Percentiles rank a stretch among this genome's conserved stretches.
These are phyloP conservation scores for Pulchroboletus neoregius DNA, from an alignment of 1,284 basidiomycete genomes.

Conservation along the genomic window DNA sequence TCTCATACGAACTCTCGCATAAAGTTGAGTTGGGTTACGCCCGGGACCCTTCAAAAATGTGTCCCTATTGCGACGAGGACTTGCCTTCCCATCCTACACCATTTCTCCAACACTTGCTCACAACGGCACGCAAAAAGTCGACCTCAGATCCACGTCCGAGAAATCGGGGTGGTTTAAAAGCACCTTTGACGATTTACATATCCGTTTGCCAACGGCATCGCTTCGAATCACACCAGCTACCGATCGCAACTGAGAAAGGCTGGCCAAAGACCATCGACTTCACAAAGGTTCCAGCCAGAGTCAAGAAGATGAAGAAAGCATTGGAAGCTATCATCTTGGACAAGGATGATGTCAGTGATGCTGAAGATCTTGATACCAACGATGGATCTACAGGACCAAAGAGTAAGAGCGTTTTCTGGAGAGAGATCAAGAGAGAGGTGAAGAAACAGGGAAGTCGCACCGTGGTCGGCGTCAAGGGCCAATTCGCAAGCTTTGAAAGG, in stretches of 20 bases:
- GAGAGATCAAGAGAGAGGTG: slow-evolving; percentile 56
- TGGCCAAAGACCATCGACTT: slow-evolving; percentile 77
- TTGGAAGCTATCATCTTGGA: slow-evolving; percentile 53
- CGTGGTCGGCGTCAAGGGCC: slow-evolving; percentile 62
- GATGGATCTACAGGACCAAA: slow-evolving; percentile 36
- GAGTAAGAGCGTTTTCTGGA: slow-evolving; percentile 61
- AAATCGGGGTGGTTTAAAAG: slow-evolving; percentile 67
- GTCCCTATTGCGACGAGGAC: slow-evolving; percentile 72
- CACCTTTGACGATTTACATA: slow-evolving; percentile 58
- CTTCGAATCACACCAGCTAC: slow-evolving; percentile 67
- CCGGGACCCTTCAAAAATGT: slow-evolving; percentile 62
- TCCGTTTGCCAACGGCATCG: slow-evolving; percentile 70
- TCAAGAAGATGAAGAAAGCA: slow-evolving; percentile 43
- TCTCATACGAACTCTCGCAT: slow-evolving; percentile 6
- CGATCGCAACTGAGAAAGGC: slow-evolving; percentile 60
- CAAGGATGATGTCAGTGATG: slow-evolving; percentile 33
- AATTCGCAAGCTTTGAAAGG: slow-evolving; percentile 72
- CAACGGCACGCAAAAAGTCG: slow-evolving; percentile 48
- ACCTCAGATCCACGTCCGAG: slow-evolving; percentile 56
- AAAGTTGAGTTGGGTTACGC: slow-evolving; percentile 21
- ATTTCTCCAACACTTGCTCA: slow-evolving; percentile 52
- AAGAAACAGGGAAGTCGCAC: slow-evolving; percentile 58
- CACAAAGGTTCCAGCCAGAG: slow-evolving; percentile 46
- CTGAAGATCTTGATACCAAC: slow-evolving; percentile 17
- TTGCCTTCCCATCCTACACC: slow-evolving; percentile 63